phyloP scores from a whole-genome alignment of 2,329 filamentous ascomycete species.

The Aspergillus candidus region DNA sequence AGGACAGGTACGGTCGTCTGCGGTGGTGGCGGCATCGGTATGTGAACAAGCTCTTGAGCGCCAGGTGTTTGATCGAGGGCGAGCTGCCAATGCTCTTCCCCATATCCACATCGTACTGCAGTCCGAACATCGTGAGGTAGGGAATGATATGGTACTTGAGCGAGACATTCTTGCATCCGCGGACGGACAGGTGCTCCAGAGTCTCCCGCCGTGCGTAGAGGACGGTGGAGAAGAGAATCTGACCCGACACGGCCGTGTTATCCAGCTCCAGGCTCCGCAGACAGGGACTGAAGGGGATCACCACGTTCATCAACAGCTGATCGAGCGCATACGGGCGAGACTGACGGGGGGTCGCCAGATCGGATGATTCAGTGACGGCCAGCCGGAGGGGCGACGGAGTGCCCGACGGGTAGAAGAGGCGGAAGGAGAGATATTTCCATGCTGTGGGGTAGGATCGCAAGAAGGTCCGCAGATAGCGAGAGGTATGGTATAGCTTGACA shows the following conservation, averaged over 20 bases:
- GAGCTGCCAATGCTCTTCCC: slow-evolving; percentile 31
- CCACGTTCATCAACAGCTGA: slow-evolving; percentile 50
- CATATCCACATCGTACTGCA: slow-evolving; percentile 42
- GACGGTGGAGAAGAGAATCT: slow-evolving; percentile 51
- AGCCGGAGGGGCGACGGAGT: slow-evolving; percentile 28
- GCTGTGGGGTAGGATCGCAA: slow-evolving; percentile 53
- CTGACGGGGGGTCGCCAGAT: slow-evolving; percentile 38
- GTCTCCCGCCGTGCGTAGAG: slow-evolving; percentile 50
- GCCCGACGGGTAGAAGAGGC: slow-evolving; percentile 41
- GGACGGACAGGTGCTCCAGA: slow-evolving; percentile 54
- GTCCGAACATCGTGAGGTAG: slow-evolving; percentile 46
- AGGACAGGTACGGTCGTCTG: slow-evolving; percentile 53
- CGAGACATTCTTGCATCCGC: slow-evolving; percentile 59
- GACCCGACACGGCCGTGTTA: slow-evolving; percentile 55
- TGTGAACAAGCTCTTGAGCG: slow-evolving; percentile 55
- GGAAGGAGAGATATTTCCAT: slow-evolving; percentile 57
- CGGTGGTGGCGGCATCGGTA: slow-evolving; percentile 59
- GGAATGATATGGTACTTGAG: slow-evolving; percentile 60
- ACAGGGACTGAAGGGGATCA: slow-evolving; percentile 52
- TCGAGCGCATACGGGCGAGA: slow-evolving; percentile 55
- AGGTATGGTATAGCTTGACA: slow-evolving; percentile 55
- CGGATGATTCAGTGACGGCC: slow-evolving; percentile 26
- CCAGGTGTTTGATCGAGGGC: slow-evolving; percentile 37
- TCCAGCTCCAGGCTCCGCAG: slow-evolving; percentile 54
- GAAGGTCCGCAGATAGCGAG: slow-evolving; percentile 49